Conservation (phyloP, 2,329 filamentous ascomycete species). For the Colletotrichum viniferum region DNA sequence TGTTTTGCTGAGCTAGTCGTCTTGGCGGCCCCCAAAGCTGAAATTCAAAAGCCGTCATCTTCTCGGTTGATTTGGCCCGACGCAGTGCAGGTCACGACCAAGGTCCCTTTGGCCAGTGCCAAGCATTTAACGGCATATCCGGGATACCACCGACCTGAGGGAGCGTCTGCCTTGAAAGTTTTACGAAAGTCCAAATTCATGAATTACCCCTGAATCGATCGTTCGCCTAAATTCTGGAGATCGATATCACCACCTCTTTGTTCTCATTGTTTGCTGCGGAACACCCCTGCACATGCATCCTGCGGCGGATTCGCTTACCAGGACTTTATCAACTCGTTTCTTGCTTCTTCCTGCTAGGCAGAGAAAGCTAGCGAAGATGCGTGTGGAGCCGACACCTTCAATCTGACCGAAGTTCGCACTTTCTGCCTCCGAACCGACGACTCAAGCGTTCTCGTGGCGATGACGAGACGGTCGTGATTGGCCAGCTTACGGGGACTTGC, state of each 20-base stretch:
- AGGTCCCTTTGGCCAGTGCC: not conserved
- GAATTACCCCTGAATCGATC: not conserved
- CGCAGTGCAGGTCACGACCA: not conserved
- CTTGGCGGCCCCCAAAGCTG: not conserved
- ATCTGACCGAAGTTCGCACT: not conserved
- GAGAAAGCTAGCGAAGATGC: not conserved
- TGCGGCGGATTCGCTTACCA: not conserved
- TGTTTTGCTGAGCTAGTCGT: not conserved
- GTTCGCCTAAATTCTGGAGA: not conserved
- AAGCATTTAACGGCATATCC: not conserved
- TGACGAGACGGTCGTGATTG: not conserved
- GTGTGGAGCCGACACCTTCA: not conserved
- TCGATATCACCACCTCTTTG: not conserved
- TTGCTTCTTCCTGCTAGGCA: not conserved
- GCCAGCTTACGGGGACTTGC: not conserved
- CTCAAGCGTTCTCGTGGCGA: not conserved
- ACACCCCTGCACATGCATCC: not conserved
- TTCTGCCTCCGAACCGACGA: not conserved
- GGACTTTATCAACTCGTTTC: not conserved
- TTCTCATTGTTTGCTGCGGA: not conserved
- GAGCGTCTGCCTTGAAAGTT: not conserved
- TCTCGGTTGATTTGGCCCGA: not conserved
- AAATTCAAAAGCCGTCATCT: not conserved
- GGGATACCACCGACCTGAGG: not conserved
- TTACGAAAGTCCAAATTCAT: not conserved